Evolutionary conservation across 352 stramenopile species (phyloP).

Genomic region (Pythium rishiriense): DNA sequence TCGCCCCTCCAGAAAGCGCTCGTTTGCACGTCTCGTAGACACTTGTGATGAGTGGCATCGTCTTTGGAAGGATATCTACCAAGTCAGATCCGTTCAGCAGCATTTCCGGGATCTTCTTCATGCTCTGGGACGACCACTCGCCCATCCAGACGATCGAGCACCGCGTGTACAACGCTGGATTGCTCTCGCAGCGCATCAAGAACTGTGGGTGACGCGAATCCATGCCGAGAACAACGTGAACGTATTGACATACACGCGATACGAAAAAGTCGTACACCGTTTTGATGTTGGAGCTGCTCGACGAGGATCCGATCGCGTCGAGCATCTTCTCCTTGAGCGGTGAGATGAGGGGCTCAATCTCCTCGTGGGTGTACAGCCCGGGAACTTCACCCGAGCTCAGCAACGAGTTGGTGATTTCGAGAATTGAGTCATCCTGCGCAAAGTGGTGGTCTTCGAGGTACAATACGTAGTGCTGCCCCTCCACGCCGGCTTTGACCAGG

Average conservation of each 20-base stretch:
- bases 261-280: slow-evolving; percentile 95
- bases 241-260: slow-evolving; percentile 80
- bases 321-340: slow-evolving; percentile 91
- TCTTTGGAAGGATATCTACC: slow-evolving; percentile 55
- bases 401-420: slow-evolving; percentile 93
- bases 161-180: slow-evolving; percentile 92
- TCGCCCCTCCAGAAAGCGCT: slow-evolving; percentile 49
- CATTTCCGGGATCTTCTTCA: slow-evolving; percentile 79
- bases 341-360: slow-evolving; percentile 91
- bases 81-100: slow-evolving; percentile 63
- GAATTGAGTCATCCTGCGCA: slow-evolving; percentile 74
- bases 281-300: slow-evolving; percentile 52
- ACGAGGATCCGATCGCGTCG: slow-evolving; percentile 55
- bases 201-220: slow-evolving; percentile 74
- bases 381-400: slow-evolving; percentile 92
- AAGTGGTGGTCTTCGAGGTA: slow-evolving; percentile 95
- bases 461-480: slow-evolving; percentile 85
- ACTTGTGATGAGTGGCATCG: slow-evolving; percentile 50
- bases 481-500: slow-evolving; percentile 81
- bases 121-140: slow-evolving; percentile 79
- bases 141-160: slow-evolving; percentile 94
- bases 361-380: slow-evolving; percentile 92
- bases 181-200: slow-evolving; percentile 90
- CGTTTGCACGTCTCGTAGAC: slow-evolving; percentile 67
- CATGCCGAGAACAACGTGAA: slow-evolving; percentile 89